Base-by-base conservation (phyloP, 495 filamentous ascomycete genomes). In the Thermochaetoides thermophila region DNA sequence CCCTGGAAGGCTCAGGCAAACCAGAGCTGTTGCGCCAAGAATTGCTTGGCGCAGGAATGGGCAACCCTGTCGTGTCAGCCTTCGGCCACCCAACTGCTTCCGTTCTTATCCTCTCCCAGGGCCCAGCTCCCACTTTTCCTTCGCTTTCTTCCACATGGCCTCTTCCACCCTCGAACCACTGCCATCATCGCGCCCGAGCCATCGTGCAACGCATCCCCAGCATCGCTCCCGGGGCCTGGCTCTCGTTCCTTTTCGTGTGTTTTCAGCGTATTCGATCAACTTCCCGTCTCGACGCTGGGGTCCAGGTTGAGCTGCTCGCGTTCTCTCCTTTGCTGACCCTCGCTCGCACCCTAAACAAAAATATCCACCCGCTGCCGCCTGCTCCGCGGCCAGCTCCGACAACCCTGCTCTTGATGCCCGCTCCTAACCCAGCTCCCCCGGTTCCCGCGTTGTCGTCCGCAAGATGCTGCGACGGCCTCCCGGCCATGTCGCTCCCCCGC, bases 401-500 rank as follows among this genome's bases (percentile, higher is more conserved):
- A 22, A 28, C 36, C 33, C 29, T 42, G 36, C 26, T 27, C 12
- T 46, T 40, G 40, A 50, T 49, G 45, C 44, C 28, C 44, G 42
- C 28, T 17, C 40, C 38, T 37, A 32, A 47, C 45, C 40, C 38
- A 27, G 13, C 19, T 33, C 11, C 34, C 25, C 39, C 18, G 28
- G 37, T 40, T 39, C 47, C 37, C 52, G 40, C 54, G 52, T 65
- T 68, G 64, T 52, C 35, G 53, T 43, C 48, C 49, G 48, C 58
- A 60, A 52, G 20, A 72, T 72, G 68, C 41, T 61, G 62, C 65
- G 64, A 61, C 65, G 65, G 64, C 66, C 65, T 49, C 61, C 60
- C 46, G 57, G 63, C 57, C 60, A 63, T 39, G 64, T 63, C 57
- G 58, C 59, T 44, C 49, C 45, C 26, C 53, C 48, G 52, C n/a